Evolutionary conservation across 768 basidiomycete species (phyloP), one percentile per base, ranked within the genome.

Genomic region (Tubosaeta sp.): DNA sequence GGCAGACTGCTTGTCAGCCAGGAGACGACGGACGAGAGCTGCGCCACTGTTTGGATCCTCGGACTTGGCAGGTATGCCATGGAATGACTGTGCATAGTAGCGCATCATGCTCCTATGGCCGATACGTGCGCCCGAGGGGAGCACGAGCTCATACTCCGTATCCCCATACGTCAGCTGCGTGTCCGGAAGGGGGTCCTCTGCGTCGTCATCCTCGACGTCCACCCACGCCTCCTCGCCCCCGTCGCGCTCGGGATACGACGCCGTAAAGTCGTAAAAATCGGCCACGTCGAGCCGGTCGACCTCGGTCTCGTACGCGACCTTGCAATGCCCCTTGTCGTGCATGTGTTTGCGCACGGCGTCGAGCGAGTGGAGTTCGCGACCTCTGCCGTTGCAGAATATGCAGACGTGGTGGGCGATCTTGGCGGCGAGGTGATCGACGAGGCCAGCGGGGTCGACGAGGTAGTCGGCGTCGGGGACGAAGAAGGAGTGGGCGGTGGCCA

Each of bases 321-420:
- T 97, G 78, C 94, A 97, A 63, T 99, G 96, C 51, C 81, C 79
- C 72, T 98, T 98, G 75, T 94, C 94, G 35, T 82, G 54, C 96
- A 99, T 99, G 66, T 99, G 96, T 62, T 90, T 90, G 58, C 94
- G 76, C 5, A 91, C 94, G 0, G 94, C 95, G 4, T 92, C 87
- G 47, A 94, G 63, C 14, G 82, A 86, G 51, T 84, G 80, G 69
- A 93, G 93, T 61, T 92, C 93, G 53, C 83, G 73, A 38, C 91
- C 82, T 54, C 78, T 83, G 30, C 84, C 86, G 61, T 87, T 89
- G 71, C 96, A 99, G 70, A 77, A 92, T 24, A 98, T 80, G 74
- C 96, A 99, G 7, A 92, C 76, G 71, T 96, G 94, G 13, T 86
- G 90, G 0, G 89, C 86, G 43, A 97, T 83, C 71, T 96, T 96